A percentile compares a stretch with the other conserved stretches of the same genome.
These are phyloP conservation scores for Rhizopus delemar DNA, from an alignment of 371 early-diverging fungal genomes.

Conservation along the genomic window DNA sequence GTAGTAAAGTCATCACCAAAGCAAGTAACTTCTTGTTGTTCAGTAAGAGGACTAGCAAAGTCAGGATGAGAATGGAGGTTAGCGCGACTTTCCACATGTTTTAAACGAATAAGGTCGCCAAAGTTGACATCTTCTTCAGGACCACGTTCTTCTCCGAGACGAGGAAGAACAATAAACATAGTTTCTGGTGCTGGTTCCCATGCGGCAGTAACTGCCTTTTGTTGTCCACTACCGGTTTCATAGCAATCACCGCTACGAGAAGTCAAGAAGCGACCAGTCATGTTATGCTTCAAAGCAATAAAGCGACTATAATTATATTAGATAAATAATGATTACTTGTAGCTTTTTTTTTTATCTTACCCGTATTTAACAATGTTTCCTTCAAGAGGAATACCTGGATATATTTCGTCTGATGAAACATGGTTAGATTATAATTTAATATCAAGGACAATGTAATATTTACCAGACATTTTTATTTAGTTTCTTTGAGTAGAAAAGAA, in stretches of 20 bases:
- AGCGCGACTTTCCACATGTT: slow-evolving; percentile 48
- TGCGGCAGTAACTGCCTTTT: slow-evolving; percentile 48
- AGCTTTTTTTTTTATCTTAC: background rate
- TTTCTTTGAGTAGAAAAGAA: background rate
- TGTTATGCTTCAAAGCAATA: slow-evolving; percentile 53
- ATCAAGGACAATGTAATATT: background rate
- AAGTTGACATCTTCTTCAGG: slow-evolving; percentile 50
- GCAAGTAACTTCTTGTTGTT: slow-evolving; percentile 65
- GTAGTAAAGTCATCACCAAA: slow-evolving; percentile 48
- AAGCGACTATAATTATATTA: slow-evolving; percentile 1
- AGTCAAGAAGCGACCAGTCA: slow-evolving; percentile 56
- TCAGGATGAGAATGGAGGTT: slow-evolving; percentile 63
- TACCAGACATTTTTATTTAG: slow-evolving; percentile 2
- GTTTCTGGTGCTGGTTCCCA: slow-evolving; percentile 44
- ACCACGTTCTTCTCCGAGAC: slow-evolving; percentile 29
- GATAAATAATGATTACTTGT: background rate
- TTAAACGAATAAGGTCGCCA: slow-evolving; percentile 57
- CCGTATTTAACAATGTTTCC: slow-evolving; percentile 1
- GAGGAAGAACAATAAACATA: slow-evolving; percentile 58
- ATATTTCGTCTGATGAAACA: background rate
- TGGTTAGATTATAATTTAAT: background rate
- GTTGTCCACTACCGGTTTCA: slow-evolving; percentile 55
- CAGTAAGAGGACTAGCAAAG: slow-evolving; percentile 49
- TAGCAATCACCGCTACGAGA: slow-evolving; percentile 35
- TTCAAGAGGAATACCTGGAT: background rate